These are phyloP conservation scores for Heliamphora exappendiculata DNA, from an alignment of 148 eudicot genomes.

Conservation along the genomic window DNA sequence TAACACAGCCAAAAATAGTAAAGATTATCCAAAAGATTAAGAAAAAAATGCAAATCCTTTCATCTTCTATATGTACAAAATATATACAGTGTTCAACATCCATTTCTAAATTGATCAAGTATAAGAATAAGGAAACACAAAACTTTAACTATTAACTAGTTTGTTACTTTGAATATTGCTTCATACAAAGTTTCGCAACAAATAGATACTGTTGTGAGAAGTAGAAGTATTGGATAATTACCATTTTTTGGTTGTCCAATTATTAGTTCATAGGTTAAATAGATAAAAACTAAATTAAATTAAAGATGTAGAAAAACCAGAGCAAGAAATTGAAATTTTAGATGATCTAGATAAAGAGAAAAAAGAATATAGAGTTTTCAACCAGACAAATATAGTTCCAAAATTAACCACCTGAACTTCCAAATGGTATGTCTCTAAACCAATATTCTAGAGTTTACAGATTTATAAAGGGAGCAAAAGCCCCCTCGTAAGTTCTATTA, in stretches of 20 bases:
- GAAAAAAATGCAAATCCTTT: background rate
- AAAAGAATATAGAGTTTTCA: background rate
- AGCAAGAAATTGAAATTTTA: background rate
- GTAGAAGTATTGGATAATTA: too few species aligned
- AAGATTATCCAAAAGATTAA: background rate
- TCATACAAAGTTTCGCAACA: too few species aligned
- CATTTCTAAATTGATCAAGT: background rate
- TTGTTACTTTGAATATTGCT: too few species aligned
- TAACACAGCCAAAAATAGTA: background rate
- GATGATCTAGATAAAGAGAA: background rate
- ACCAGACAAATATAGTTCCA: background rate
- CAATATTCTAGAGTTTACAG: background rate
- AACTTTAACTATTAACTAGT: too few species aligned
- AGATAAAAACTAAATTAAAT: background rate
- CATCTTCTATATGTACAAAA: background rate
- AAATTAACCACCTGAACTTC: conserved; percentile 1
- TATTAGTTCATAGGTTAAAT: background rate
- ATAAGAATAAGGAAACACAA: background rate
- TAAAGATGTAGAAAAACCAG: background rate
- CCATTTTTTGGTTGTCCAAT: background rate
- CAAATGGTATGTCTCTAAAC: background rate
- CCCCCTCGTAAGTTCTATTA: background rate
- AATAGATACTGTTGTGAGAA: too few species aligned
- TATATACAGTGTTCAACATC: background rate
- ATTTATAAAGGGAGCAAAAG: background rate